Base-by-base conservation (phyloP, 106 monocot genomes). In the Amphibolis antarctica region DNA sequence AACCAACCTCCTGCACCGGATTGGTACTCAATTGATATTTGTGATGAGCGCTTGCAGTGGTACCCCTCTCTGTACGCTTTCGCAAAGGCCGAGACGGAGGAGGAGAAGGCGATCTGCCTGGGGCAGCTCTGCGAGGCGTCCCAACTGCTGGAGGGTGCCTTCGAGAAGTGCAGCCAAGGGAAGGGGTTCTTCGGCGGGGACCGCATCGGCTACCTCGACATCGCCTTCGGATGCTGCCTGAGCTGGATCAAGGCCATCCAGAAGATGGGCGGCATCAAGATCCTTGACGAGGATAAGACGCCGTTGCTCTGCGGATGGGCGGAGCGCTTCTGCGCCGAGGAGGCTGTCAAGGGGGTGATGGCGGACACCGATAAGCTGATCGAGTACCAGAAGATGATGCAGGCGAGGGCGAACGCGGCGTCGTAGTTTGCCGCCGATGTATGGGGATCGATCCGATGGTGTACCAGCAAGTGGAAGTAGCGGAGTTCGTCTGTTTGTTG, bases 111-210 rank as follows among this genome's bases (percentile, higher is more conserved):
- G n/a, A n/a, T n/a, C n/a, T n/a, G n/a, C n/a, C n/a, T n/a, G n/a
- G n/a, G n/a, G n/a, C n/a, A n/a, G n/a, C n/a, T n/a, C n/a, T n/a
- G n/a, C n/a, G n/a, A n/a, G n/a, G n/a, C n/a, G n/a, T n/a, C n/a
- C n/a, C n/a, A 51, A 0, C 20, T 65, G 1, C 30, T 28, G 18
- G 65, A 80, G 13, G 24, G 27, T 5, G 25, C 71, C 3, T 54
- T 14, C 0, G n/a, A 43, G 12, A 4, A 13, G 75, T 3, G 79
- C 66, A 21, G n/a, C 44, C 1, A 69, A 19, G 78, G 73, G 10
- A 64, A 69, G 28, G 69, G 52, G 52, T 80, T 80, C 67, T 80
- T 80, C 24, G 80, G 75, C 23, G 80, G 80, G 7, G 63, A 72
- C 0, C 18, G 6, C 17, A 72, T 80, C 26, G 80, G 75, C 44